Conservation (phyloP, 805 yeast species). For the Nakazawaea sp. region DNA sequence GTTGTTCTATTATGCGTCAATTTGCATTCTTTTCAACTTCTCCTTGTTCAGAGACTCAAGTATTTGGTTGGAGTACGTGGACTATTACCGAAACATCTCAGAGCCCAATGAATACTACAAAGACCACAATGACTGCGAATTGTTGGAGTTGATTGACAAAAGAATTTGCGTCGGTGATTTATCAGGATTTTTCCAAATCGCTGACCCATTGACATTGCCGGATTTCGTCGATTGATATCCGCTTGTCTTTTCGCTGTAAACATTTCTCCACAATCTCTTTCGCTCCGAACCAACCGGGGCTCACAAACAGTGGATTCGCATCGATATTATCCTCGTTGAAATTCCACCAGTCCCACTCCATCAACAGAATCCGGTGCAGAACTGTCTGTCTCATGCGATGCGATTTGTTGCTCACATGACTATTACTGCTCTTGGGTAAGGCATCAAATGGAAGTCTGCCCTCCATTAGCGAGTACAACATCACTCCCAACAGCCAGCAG, state of each 20-base stretch:
- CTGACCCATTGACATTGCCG: too few species aligned
- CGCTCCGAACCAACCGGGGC: slow-evolving; percentile 34
- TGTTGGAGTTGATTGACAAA: too few species aligned
- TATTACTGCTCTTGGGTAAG: slow-evolving; percentile 44
- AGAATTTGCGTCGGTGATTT: too few species aligned
- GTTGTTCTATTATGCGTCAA: too few species aligned
- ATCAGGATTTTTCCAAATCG: too few species aligned
- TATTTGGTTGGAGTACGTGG: too few species aligned
- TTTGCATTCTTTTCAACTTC: too few species aligned
- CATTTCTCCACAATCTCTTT: slow-evolving; percentile 43
- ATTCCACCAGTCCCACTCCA: slow-evolving; percentile 83
- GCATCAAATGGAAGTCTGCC: slow-evolving; percentile 89
- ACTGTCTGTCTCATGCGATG: slow-evolving; percentile 46
- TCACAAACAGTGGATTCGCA: slow-evolving; percentile 12
- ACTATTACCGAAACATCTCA: too few species aligned
- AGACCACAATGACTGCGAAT: too few species aligned
- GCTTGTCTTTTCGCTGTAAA: slow-evolving; percentile 39
- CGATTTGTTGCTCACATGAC: slow-evolving; percentile 30
- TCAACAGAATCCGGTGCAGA: slow-evolving; percentile 86
- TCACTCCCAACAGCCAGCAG: slow-evolving; percentile 92
- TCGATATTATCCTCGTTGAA: slow-evolving; percentile 33
- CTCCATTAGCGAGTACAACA: slow-evolving; percentile 79
- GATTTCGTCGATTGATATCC: slow-evolving; percentile 29
- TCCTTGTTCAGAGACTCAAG: too few species aligned
- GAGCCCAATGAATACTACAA: too few species aligned